phyloP scores from a whole-genome alignment of 176 grass and related monocot genomes.

The Dactylis glomerata region DNA sequence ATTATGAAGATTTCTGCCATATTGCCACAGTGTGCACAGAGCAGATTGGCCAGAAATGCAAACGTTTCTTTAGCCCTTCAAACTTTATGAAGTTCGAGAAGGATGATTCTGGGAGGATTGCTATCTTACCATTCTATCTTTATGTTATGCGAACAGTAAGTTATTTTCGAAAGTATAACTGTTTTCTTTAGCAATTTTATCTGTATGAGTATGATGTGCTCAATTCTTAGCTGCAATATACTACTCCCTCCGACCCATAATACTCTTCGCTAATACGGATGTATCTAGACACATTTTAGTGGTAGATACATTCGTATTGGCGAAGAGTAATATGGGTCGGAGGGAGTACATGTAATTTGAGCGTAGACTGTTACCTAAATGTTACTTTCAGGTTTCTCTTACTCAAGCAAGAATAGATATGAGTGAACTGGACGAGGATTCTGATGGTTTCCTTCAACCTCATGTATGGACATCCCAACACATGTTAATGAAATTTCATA shows the following conservation, averaged over 20 bases:
- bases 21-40: slow-evolving; percentile 94
- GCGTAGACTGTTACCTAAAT: slow-evolving; percentile 18
- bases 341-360: too few species aligned
- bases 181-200: background rate
- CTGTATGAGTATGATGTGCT: too few species aligned
- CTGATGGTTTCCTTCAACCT: slow-evolving; percentile 99
- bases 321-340: too few species aligned
- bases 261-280: too few species aligned
- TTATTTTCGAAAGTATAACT: slow-evolving; percentile 22
- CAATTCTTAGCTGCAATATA: background rate
- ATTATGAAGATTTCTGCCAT: slow-evolving; percentile 99
- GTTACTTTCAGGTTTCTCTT: slow-evolving; percentile 81
- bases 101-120: slow-evolving; percentile 99
- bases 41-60: slow-evolving; percentile 98
- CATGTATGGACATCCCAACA: slow-evolving; percentile 54
- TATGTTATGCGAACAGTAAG: slow-evolving; percentile 98
- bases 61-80: slow-evolving; percentile 94
- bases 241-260: too few species aligned
- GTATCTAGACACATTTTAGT: too few species aligned
- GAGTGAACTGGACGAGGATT: slow-evolving; percentile 99
- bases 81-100: slow-evolving; percentile 99
- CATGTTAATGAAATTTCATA: background rate
- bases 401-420: slow-evolving; percentile 99
- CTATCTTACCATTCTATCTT: slow-evolving; percentile 97
- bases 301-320: too few species aligned